Conservation (phyloP, 306 rosid species). For the Abrus precatorius region DNA sequence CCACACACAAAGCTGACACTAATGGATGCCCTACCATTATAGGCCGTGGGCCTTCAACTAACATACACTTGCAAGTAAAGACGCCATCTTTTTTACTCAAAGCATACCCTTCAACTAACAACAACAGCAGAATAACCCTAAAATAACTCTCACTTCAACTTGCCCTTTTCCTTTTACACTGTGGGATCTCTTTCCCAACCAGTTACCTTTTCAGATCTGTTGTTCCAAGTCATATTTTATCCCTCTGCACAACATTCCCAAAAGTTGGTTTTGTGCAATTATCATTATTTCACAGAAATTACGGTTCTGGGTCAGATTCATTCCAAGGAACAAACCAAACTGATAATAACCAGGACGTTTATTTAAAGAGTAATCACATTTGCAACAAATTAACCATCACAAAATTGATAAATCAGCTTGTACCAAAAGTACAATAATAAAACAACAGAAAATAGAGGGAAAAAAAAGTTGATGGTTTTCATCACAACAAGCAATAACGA, state of each 20-base stretch:
- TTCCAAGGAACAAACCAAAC: slow-evolving; percentile 19
- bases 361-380: neutral
- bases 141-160: slow-evolving; percentile 6
- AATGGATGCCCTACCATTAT: slow-evolving; percentile 3
- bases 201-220: slow-evolving; percentile 48
- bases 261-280: neutral
- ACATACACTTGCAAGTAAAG: slow-evolving; percentile 6
- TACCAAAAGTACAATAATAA: neutral
- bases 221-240: neutral
- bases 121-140: neutral
- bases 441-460: neutral
- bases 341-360: neutral
- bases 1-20: neutral
- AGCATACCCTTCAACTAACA: slow-evolving; percentile 27
- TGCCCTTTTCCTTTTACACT: slow-evolving; percentile 6
- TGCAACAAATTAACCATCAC: neutral
- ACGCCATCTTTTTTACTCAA: slow-evolving; percentile 24
- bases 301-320: slow-evolving; percentile 11
- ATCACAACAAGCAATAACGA: neutral
- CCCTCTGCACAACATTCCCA: neutral
- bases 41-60: slow-evolving; percentile 15
- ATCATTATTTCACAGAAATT: slow-evolving; percentile 27
- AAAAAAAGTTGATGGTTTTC: neutral
- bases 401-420: neutral
- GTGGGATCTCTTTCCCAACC: slow-evolving; percentile 12